These are phyloP conservation scores for Sporothrix dimorphospora DNA, from an alignment of 2,329 filamentous ascomycete species.

Conservation along the genomic window DNA sequence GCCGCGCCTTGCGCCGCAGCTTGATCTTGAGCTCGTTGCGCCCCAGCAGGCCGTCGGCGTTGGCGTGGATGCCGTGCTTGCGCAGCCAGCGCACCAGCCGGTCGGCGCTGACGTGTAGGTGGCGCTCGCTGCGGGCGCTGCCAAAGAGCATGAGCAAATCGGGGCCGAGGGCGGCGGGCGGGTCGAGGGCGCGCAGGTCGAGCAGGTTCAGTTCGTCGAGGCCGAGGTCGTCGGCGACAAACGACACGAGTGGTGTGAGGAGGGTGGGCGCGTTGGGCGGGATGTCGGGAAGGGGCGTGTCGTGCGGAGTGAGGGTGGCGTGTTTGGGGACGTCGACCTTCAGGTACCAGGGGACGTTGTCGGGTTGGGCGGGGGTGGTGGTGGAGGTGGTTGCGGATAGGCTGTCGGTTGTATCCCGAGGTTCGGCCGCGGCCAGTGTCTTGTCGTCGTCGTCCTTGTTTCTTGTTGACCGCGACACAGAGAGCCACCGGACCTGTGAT, in stretches of 20 bases:
- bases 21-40: slow-evolving; percentile 91
- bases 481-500: not conserved
- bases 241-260: slow-evolving; percentile 72
- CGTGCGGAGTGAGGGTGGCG: slow-evolving; percentile 51
- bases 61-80: slow-evolving; percentile 71
- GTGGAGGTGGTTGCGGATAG: not conserved
- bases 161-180: slow-evolving; percentile 82
- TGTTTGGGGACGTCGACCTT: slow-evolving; percentile 67
- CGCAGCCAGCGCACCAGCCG: slow-evolving; percentile 87
- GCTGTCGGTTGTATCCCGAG: not conserved
- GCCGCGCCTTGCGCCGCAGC: slow-evolving; percentile 75
- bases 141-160: slow-evolving; percentile 92
- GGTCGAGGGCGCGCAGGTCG: slow-evolving; percentile 82
- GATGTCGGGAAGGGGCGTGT: slow-evolving; percentile 52
- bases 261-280: slow-evolving; percentile 73
- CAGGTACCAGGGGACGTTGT: slow-evolving; percentile 71
- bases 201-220: slow-evolving; percentile 79
- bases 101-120: slow-evolving; percentile 88
- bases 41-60: slow-evolving; percentile 85
- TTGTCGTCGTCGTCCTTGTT: not conserved
- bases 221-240: slow-evolving; percentile 81
- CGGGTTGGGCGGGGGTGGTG: not conserved
- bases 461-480: not conserved
- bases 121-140: slow-evolving; percentile 88
- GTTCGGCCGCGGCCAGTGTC: not conserved